Evolutionary conservation across 2,329 filamentous ascomycete species (phyloP).

Genomic region (Trichophyton mentagrophytes): DNA sequence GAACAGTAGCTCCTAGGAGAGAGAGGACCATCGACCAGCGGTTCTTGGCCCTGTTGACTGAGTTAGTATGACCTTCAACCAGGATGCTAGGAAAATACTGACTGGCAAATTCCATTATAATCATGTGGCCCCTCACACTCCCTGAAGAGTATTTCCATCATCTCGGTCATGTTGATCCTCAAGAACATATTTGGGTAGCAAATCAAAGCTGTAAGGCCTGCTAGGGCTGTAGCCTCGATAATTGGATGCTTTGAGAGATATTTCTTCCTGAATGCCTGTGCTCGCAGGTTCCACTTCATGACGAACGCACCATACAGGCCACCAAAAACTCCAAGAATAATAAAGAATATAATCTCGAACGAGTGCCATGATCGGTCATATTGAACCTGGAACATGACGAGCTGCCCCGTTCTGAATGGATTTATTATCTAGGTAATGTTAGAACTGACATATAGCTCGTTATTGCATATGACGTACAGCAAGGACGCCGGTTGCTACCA

Average conservation of each 20-base stretch:
- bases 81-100: slow-evolving; percentile 19
- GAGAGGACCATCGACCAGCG: slow-evolving; percentile 68
- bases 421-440: slow-evolving; percentile 60
- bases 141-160: slow-evolving; percentile 93
- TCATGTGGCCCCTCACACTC: slow-evolving; percentile 85
- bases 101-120: slow-evolving; percentile 81
- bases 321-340: slow-evolving; percentile 82
- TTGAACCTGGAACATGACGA: slow-evolving; percentile 97
- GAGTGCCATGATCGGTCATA: slow-evolving; percentile 98
- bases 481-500: slow-evolving; percentile 85
- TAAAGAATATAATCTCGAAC: slow-evolving; percentile 87
- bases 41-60: slow-evolving; percentile 42
- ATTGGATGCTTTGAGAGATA: slow-evolving; percentile 76
- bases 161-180: slow-evolving; percentile 96
- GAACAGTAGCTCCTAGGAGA: slow-evolving; percentile 61
- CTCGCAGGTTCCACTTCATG: slow-evolving; percentile 92
- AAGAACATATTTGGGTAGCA: slow-evolving; percentile 95
- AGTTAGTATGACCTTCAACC: neutral
- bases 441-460: neutral
- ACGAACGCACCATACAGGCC: slow-evolving; percentile 92
- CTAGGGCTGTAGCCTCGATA: slow-evolving; percentile 72
- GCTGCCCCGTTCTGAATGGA: slow-evolving; percentile 86
- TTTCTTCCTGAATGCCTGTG: slow-evolving; percentile 85
- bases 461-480: slow-evolving; percentile 39
- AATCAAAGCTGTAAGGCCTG: slow-evolving; percentile 72